These are phyloP conservation scores for Pythium biforme DNA, from an alignment of 352 stramenopile genomes.

Conservation along the genomic window DNA sequence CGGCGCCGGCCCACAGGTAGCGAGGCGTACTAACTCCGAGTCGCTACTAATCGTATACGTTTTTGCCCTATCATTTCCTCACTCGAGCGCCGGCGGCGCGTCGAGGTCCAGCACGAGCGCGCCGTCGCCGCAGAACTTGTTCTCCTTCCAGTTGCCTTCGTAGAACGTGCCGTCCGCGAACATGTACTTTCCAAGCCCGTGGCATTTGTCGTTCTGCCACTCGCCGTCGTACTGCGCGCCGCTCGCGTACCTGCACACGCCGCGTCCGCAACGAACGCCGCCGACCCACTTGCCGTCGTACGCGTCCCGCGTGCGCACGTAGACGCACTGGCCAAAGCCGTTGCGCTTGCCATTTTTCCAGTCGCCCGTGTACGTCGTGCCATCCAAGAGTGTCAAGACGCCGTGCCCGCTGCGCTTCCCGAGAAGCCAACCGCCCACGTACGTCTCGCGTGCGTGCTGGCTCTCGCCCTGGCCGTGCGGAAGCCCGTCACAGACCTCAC, in stretches of 20 bases:
- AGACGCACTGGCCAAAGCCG: constrained; percentile 70
- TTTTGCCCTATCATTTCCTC: not conserved
- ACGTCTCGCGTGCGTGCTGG: constrained; percentile 43
- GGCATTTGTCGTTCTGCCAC: constrained; percentile 75
- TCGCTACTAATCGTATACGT: not conserved
- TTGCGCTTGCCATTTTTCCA: constrained; percentile 85
- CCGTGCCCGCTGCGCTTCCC: constrained; percentile 55
- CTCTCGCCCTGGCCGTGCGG: constrained; percentile 63
- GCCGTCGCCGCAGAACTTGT: constrained; percentile 71
- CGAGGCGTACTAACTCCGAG: constrained; percentile 34
- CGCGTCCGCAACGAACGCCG: constrained; percentile 58
- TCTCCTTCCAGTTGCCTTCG: constrained; percentile 76
- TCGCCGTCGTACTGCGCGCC: constrained; percentile 79
- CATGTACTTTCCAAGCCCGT: constrained; percentile 72
- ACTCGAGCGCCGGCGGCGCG: constrained; percentile 16
- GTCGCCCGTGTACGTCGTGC: constrained; percentile 81
- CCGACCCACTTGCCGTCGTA: constrained; percentile 90
- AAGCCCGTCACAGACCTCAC: constrained; percentile 38
- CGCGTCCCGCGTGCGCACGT: constrained; percentile 47
- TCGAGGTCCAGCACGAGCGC: constrained; percentile 56
- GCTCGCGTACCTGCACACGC: constrained; percentile 57
- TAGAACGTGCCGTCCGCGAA: constrained; percentile 82
- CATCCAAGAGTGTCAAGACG: constrained; percentile 54
- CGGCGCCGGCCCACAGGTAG: constrained; percentile 51
- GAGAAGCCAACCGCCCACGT: constrained; percentile 45